Percentiles rank a stretch among this genome's conserved stretches.
These are phyloP conservation scores for Salvia miltiorrhiza DNA, from an alignment of 257 asterid genomes.

Conservation along the genomic window DNA sequence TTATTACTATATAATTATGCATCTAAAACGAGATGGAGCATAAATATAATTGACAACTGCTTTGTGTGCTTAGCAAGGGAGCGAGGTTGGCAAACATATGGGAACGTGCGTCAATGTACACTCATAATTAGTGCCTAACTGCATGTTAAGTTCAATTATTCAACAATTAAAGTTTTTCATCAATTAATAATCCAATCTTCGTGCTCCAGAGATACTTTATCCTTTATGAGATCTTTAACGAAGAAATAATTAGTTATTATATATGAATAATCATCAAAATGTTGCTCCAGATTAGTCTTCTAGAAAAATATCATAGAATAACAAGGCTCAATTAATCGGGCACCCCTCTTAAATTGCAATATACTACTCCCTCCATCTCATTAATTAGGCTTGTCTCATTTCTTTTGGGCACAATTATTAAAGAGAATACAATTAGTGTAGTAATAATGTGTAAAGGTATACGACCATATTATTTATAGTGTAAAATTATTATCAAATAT, in stretches of 20 bases:
- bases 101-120: slow-evolving; percentile 29
- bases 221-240: neutral
- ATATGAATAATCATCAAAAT: neutral
- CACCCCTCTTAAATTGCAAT: neutral
- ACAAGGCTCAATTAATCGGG: neutral
- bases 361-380: no score
- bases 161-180: neutral
- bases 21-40: neutral
- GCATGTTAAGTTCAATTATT: slow-evolving; percentile 30
- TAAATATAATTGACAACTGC: neutral
- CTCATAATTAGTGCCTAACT: slow-evolving; percentile 22
- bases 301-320: neutral
- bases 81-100: slow-evolving; percentile 38
- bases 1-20: no score
- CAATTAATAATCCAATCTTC: slow-evolving; percentile 2
- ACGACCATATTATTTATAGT: no score
- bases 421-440: no score
- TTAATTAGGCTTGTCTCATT: no score
- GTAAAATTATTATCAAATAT: no score
- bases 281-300: neutral
- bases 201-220: neutral
- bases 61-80: slow-evolving; percentile 23
- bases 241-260: neutral
- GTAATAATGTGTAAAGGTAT: no score
- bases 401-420: no score